Evolutionary conservation across 2,329 filamentous ascomycete genomes (phyloP).

Genomic region (Metarhizium sp.): DNA sequence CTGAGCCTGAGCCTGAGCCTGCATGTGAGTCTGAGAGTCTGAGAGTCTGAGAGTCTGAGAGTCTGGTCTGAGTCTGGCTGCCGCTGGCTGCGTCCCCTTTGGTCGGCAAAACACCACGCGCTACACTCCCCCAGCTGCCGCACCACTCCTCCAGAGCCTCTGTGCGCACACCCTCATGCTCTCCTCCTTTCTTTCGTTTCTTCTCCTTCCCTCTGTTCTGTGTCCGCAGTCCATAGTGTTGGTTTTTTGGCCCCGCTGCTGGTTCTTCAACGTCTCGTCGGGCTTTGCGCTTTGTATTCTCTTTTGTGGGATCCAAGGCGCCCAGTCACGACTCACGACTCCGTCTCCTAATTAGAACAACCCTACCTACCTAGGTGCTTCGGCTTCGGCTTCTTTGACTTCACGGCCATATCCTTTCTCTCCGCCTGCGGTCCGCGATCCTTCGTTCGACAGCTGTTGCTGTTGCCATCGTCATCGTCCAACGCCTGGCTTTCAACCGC

Average conservation of each 20-base stretch:
- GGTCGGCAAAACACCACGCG: constrained; percentile 2
- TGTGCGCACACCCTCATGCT: not conserved
- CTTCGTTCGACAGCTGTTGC: not conserved
- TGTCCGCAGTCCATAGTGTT: constrained; percentile 1
- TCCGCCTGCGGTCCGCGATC: not conserved
- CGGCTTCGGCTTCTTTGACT: not conserved
- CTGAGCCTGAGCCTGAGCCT: no score
- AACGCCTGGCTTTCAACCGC: not conserved
- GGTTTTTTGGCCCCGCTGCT: constrained; percentile 1
- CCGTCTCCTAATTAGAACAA: not conserved
- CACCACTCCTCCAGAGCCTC: not conserved
- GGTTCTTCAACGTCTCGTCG: constrained; percentile 1
- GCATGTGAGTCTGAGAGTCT: no score
- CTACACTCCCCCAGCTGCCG: not conserved
- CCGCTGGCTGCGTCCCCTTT: no score
- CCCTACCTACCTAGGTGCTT: not conserved
- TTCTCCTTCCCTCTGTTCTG: not conserved
- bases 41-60: no score
- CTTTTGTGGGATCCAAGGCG: not conserved
- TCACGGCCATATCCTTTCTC: not conserved
- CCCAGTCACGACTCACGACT: not conserved
- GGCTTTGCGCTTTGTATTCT: constrained; percentile 1
- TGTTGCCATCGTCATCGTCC: not conserved
- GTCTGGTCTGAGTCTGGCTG: no score
- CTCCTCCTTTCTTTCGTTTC: constrained; percentile 1